Evolutionary conservation across 108 stramenopile species (phyloP), one percentile per base, ranked within the genome.

Genomic region (Conticribra weissflogii): DNA sequence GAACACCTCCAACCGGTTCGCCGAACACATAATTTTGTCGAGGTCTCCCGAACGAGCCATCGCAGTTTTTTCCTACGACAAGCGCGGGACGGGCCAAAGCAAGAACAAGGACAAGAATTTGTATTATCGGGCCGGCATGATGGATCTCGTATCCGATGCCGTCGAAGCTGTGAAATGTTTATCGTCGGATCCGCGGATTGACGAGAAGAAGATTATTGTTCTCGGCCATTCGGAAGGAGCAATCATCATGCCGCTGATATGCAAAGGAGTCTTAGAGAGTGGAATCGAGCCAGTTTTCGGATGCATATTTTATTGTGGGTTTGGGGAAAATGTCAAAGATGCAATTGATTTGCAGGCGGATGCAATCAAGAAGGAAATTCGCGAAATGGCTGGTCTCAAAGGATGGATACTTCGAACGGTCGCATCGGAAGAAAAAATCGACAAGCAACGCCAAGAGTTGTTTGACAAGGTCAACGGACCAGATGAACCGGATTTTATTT

Each of bases 81-180:
- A 78, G 49, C 76, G 76, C n/a, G 76, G 76, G 24, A 63, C 72
- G 5, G 76, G 76, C 15, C 71, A 78, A 41, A 71, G 70, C n/a
- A 59, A 19, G 24, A 71, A 56, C 18, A 36, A 33, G 33, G 56
- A 78, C 34, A 67, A 71, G 54, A 78, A 78, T 41, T 15, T 71
- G 29, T 72, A 63, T 27, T 72, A 78, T 44, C 54, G 63, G 15
- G 54, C 76, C 9, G 76, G 76, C 18, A 59, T 78, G 63, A 48
- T 63, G 63, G 76, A 78, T 55, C 33, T 78, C 9, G 76, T 78
- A 24, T 29, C 29, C 0, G 76, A 78, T 66, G 76, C 76, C 4
- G 76, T 78, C 7, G 70, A 78, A 50, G 76, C 56, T 0, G 69
- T 71, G 8, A 31, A 70, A 46, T 78, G 48, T 66, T 28, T 78